Evolutionary conservation across 148 eudicot species (phyloP).

Genomic region (Bassia scoparia): DNA sequence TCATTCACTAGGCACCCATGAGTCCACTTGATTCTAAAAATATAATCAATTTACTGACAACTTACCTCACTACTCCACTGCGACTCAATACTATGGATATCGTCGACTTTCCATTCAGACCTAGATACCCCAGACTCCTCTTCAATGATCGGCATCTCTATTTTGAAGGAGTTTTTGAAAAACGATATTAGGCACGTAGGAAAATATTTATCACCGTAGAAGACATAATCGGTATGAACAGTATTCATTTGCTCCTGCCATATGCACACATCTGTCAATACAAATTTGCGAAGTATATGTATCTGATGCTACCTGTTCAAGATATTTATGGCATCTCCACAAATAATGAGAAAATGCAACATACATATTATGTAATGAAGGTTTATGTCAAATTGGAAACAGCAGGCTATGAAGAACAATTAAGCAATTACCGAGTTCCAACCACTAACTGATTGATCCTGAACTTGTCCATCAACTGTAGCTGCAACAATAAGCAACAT

Average conservation of each 20-base stretch:
- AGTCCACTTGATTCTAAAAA: conserved; percentile 7
- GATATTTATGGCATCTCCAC: neutral
- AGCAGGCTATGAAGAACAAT: neutral
- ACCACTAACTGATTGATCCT: conserved; percentile 30
- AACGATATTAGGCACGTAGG: conserved; percentile 46
- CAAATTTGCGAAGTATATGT: neutral
- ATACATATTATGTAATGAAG: neutral
- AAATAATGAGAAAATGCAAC: neutral
- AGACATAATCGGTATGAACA: conserved; percentile 51
- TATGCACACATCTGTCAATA: neutral
- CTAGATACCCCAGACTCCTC: conserved; percentile 28
- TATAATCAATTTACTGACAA: conserved; percentile 9
- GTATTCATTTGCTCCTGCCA: conserved; percentile 42
- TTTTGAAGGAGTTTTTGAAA: conserved; percentile 36
- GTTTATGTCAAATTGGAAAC: neutral
- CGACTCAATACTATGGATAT: conserved; percentile 46
- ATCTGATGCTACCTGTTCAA: neutral
- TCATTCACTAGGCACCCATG: conserved; percentile 3
- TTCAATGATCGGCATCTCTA: conserved; percentile 31
- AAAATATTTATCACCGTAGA: conserved; percentile 37
- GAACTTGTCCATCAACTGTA: conserved; percentile 24
- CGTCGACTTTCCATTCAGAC: conserved; percentile 50
- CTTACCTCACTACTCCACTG: conserved; percentile 49
- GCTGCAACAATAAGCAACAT: conserved; percentile 28
- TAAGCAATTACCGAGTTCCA: conserved; percentile 44